Conservation (phyloP, 352 stramenopile genomes). For the Phytophthora melonis region DNA sequence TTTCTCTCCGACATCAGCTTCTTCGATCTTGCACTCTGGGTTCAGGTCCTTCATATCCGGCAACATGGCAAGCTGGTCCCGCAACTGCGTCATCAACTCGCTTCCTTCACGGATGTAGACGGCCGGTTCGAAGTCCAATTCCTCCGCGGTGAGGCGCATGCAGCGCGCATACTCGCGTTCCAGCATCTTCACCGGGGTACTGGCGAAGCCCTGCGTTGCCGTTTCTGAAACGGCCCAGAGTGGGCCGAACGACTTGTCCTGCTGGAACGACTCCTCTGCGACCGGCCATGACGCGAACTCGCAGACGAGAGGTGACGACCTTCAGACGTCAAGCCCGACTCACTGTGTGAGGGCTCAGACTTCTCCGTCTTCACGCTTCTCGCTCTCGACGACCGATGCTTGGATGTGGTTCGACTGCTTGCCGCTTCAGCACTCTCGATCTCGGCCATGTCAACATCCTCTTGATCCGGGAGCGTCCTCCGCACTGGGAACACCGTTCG, state of each 20-base stretch:
- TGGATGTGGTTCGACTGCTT: neutral
- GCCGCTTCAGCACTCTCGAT: neutral
- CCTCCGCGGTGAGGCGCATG: neutral
- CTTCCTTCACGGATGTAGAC: constrained; percentile 5
- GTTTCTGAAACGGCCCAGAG: neutral
- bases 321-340: neutral
- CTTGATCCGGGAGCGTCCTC: neutral
- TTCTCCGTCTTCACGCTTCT: neutral
- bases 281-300: neutral
- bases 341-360: neutral
- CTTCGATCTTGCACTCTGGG: neutral
- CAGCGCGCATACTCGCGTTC: neutral
- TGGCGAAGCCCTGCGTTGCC: neutral
- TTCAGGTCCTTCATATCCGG: neutral
- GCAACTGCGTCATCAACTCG: neutral
- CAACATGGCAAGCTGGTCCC: neutral
- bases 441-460: neutral
- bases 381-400: constrained; percentile 1
- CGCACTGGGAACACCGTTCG: neutral
- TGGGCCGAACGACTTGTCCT: neutral
- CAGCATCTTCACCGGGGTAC: neutral
- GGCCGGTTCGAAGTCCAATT: neutral
- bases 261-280: neutral
- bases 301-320: neutral
- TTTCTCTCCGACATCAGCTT: neutral